A percentile compares a stretch with the other conserved stretches of the same genome.
These are phyloP conservation scores for Carnegiea gigantea DNA, from an alignment of 179 eudicot species.

Conservation along the genomic window DNA sequence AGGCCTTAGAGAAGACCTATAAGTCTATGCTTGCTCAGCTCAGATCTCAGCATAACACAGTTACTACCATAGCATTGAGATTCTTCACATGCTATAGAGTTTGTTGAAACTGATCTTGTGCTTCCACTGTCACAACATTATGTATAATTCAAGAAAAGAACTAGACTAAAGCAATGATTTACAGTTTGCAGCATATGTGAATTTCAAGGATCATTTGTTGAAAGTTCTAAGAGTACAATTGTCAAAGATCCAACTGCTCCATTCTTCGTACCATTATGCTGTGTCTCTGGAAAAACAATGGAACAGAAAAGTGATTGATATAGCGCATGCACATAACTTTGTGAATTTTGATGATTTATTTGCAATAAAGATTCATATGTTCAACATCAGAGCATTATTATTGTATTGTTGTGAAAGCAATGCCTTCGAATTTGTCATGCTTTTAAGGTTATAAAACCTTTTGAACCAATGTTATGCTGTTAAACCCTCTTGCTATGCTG, in stretches of 20 bases:
- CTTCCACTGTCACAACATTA: too few species aligned
- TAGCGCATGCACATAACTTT: too few species aligned
- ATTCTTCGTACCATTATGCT: not conserved
- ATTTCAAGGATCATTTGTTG: not conserved
- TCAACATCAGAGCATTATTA: not conserved
- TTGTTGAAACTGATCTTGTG: too few species aligned
- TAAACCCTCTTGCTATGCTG: too few species aligned
- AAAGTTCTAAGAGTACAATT: not conserved
- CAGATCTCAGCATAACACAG: too few species aligned
- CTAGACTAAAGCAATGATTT: not conserved
- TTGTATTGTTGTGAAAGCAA: not conserved
- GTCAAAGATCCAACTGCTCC: not conserved
- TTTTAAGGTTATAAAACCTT: too few species aligned
- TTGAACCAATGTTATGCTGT: too few species aligned
- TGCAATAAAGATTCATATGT: not conserved
- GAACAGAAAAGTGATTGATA: not conserved
- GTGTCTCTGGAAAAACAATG: not conserved
- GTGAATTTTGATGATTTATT: not conserved
- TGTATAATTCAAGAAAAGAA: too few species aligned
- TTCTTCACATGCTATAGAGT: too few species aligned
- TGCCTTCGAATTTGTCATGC: not conserved
- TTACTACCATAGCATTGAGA: too few species aligned
- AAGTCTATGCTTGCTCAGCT: too few species aligned
- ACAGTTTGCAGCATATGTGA: not conserved
- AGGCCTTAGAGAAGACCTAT: too few species aligned